A percentile compares a stretch with the other conserved stretches of the same genome.
Conservation (phyloP, 352 stramenopile species). For the Pythium apleroticum region DNA sequence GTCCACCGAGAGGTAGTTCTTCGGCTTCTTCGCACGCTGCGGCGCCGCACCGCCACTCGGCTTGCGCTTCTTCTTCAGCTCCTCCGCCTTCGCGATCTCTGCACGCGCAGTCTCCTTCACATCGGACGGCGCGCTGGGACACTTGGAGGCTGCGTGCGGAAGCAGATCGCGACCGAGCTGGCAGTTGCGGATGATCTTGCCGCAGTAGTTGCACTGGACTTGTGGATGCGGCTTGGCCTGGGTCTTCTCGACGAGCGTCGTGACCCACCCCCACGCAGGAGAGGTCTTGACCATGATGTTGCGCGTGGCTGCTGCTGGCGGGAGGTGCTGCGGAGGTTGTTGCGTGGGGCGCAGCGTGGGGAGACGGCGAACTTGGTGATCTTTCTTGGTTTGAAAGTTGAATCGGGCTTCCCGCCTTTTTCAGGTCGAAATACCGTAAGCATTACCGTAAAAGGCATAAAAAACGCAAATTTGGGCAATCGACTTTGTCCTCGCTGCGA, state of each 20-base stretch:
- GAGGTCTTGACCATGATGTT: neutral
- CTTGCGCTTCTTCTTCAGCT: slow-evolving; percentile 1
- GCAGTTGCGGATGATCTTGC: slow-evolving; percentile 1
- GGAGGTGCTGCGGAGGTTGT: too few relatives aligned
- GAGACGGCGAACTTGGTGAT: too few relatives aligned
- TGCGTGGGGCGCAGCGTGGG: too few relatives aligned
- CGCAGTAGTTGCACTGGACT: slow-evolving; percentile 1
- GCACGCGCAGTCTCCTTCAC: slow-evolving; percentile 8
- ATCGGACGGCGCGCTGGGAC: neutral
- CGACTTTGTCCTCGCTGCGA: too few relatives aligned
- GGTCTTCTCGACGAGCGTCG: neutral
- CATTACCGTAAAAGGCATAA: too few relatives aligned
- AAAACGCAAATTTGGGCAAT: too few relatives aligned
- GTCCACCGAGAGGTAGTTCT: neutral
- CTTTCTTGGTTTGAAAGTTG: too few relatives aligned
- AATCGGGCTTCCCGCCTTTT: too few relatives aligned
- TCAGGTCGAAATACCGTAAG: too few relatives aligned
- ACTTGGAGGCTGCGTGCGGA: slow-evolving; percentile 1
- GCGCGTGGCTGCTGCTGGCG: neutral
- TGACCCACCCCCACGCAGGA: neutral
- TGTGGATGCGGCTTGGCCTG: slow-evolving; percentile 1
- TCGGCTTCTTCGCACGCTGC: neutral
- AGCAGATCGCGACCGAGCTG: slow-evolving; percentile 11
- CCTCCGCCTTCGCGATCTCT: neutral
- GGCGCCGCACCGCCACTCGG: neutral